Evolutionary conservation across 768 basidiomycete species (phyloP), one percentile per base, ranked within the genome.

Genomic region (Neoboletus brunneissimus): DNA sequence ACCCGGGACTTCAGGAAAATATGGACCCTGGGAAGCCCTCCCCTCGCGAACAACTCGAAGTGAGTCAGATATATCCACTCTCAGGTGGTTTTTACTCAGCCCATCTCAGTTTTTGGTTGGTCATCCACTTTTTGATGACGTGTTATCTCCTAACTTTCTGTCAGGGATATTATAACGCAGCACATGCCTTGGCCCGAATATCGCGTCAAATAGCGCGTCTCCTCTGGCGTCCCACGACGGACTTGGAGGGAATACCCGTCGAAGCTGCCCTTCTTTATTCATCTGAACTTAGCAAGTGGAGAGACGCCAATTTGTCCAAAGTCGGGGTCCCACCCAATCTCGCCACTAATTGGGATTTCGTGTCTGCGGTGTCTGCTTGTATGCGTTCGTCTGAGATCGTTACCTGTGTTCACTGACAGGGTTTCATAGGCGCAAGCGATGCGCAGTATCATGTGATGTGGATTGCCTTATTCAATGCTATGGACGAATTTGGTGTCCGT

Each of bases 361-460:
- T 94, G 44, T 79, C 81, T 22, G 86, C 85, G n/a, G 82, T 87
- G 23, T 81, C 81, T 12, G 82, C 84, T 12, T 86, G 85, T 81
- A 57, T 60, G 81, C 68, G 1, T 34, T 45, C 54, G 15, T 55
- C 44, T 37, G 27, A 16, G 16, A 9, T n/a, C 23, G 5, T 25
- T n/a, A 11, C 50, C 15, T 16, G 18, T 16, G 18, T 25, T 45
- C 13, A 25, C 44, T 52, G 50, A 59, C 43, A 43, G 13, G 31
- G 6, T 34, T 22, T 38, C 32, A 29, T 76, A 75, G 89, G 89
- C 62, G 88, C 89, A 20, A 91, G 88, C 66, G 90, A 94, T 67
- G 89, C 91, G 29, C 91, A 89, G 29, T 95, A 90, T 68, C 94
- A 97, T 73, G 83, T 89, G 63, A 88, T 95, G 84, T 96, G 91